A percentile compares a stretch with the other conserved stretches of the same genome.
Evolutionary conservation across 768 basidiomycete species (phyloP).

Genomic region (Boletus vermiculosoides): DNA sequence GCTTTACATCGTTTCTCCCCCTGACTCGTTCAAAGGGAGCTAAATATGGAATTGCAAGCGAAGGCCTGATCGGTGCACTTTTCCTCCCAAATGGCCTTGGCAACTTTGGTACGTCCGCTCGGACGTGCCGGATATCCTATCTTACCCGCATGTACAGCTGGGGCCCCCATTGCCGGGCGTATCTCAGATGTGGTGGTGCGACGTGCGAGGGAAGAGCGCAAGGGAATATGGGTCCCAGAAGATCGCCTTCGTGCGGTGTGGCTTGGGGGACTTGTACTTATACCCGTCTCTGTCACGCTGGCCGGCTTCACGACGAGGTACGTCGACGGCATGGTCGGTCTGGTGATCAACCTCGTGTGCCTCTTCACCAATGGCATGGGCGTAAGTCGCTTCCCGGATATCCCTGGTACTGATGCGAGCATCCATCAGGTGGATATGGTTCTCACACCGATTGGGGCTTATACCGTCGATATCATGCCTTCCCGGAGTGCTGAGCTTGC

Average conservation of each 20-base stretch:
- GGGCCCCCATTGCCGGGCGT: conserved; percentile 57
- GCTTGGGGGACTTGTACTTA: conserved; percentile 44
- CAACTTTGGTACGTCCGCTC: conserved; percentile 17
- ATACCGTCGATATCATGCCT: conserved; percentile 60
- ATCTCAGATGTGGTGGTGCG: conserved; percentile 56
- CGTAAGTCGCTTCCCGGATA: conserved; percentile 35
- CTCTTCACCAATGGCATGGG: conserved; percentile 66
- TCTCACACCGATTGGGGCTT: conserved; percentile 54
- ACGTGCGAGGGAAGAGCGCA: conserved; percentile 46
- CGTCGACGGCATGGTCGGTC: conserved; percentile 48
- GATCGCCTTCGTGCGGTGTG: conserved; percentile 59
- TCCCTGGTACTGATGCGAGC: background rate
- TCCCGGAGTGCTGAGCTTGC: conserved; percentile 60
- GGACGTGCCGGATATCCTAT: background rate
- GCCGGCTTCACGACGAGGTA: conserved; percentile 53
- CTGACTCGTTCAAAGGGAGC: conserved; percentile 42
- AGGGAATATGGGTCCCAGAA: conserved; percentile 64
- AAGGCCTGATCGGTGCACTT: conserved; percentile 23
- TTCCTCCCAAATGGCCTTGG: conserved; percentile 31
- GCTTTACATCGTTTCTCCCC: background rate
- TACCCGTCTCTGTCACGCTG: conserved; percentile 50
- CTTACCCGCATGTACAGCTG: conserved; percentile 39
- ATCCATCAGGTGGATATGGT: conserved; percentile 51
- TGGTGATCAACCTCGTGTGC: conserved; percentile 50
- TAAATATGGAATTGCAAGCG: conserved; percentile 26